phyloP scores from a whole-genome alignment of 495 filamentous ascomycete species.

The Clavariopsis aquatica region DNA sequence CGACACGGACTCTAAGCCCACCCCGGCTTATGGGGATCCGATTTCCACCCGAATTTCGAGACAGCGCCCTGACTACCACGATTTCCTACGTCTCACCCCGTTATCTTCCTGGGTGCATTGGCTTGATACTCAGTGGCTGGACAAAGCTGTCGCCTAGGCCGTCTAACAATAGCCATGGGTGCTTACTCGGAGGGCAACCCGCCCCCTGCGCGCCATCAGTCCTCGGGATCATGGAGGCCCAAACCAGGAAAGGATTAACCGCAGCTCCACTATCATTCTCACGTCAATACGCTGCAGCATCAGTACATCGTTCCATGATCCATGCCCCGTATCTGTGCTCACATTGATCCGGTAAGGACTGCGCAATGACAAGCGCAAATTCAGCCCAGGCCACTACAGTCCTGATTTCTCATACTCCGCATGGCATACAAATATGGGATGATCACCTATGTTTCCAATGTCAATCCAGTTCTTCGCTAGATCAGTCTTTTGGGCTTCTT shows the following conservation, averaged over 20 bases:
- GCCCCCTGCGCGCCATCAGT: constrained; percentile 37
- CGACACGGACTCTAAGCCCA: constrained; percentile 22
- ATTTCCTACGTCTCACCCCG: constrained; percentile 37
- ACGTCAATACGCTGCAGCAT: constrained; percentile 39
- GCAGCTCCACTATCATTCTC: constrained; percentile 33
- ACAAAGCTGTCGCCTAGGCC: constrained; percentile 26
- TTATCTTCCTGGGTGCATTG: constrained; percentile 37
- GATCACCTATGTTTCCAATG: constrained; percentile 17
- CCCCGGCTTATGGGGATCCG: constrained; percentile 39
- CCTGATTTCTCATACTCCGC: constrained; percentile 21
- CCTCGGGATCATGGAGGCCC: constrained; percentile 35
- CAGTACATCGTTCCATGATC: constrained; percentile 36
- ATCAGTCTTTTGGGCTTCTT: constrained; percentile 28
- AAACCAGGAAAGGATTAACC: constrained; percentile 36
- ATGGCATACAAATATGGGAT: constrained; percentile 39
- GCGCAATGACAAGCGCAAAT: constrained; percentile 36
- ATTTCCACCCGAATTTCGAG: constrained; percentile 34
- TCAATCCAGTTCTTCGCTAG: constrained; percentile 19
- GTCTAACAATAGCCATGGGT: constrained; percentile 40
- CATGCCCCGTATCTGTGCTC: constrained; percentile 39
- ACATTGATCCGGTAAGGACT: constrained; percentile 36
- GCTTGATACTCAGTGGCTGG: constrained; percentile 37
- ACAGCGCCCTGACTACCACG: constrained; percentile 34
- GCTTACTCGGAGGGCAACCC: constrained; percentile 31
- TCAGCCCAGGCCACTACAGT: constrained; percentile 21